phyloP scores from a whole-genome alignment of 495 filamentous ascomycete genomes.

The Ramalina intermedia region DNA sequence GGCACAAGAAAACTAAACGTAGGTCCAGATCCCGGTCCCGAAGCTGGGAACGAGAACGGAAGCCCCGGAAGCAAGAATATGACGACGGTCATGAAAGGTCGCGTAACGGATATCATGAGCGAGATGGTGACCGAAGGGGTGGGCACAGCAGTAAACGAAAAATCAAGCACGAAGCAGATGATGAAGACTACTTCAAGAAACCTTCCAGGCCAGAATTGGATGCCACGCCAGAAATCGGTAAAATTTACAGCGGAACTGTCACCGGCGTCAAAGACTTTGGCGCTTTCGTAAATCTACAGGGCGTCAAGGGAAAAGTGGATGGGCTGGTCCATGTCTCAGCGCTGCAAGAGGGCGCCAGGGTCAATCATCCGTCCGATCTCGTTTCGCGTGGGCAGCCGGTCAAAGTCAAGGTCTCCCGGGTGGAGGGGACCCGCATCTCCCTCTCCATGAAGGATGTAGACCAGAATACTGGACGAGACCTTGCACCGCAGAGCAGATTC shows the following conservation, averaged over 20 bases:
- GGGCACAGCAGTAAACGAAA: constrained; percentile 21
- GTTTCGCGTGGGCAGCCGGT: constrained; percentile 68
- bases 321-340: constrained; percentile 93
- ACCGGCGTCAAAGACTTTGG: constrained; percentile 93
- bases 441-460: constrained; percentile 97
- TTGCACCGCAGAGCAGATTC: constrained; percentile 65
- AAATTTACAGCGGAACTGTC: constrained; percentile 79
- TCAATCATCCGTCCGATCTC: constrained; percentile 84
- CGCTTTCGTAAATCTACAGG: constrained; percentile 82
- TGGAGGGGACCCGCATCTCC: constrained; percentile 65
- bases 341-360: constrained; percentile 73
- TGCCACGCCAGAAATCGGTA: constrained; percentile 66
- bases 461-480: constrained; percentile 73
- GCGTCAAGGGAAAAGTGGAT: constrained; percentile 76
- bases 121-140: constrained; percentile 19
- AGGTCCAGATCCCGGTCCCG: constrained; percentile 43
- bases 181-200: constrained; percentile 50
- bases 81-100: constrained; percentile 50
- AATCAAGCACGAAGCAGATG: constrained; percentile 17
- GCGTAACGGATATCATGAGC: constrained; percentile 23
- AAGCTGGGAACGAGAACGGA: constrained; percentile 34
- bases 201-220: constrained; percentile 70
- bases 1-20: constrained; percentile 34
- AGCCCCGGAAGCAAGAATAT: constrained; percentile 34
- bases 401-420: constrained; percentile 85